These are phyloP conservation scores for Aspergillus sp. DNA, from an alignment of 2,329 filamentous ascomycete species.

Conservation along the genomic window DNA sequence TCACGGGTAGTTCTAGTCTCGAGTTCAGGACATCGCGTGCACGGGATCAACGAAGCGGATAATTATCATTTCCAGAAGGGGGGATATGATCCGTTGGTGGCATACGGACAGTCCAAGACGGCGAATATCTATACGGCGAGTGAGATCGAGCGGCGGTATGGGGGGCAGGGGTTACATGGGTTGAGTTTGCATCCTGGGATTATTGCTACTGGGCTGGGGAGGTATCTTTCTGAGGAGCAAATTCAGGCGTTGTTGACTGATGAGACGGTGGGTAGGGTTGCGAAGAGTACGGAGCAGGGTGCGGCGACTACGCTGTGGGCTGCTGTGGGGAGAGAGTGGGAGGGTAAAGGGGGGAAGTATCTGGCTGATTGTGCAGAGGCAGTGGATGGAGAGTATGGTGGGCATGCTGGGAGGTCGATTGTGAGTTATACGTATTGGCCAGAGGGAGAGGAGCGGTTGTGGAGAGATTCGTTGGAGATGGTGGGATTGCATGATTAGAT, in stretches of 20 bases:
- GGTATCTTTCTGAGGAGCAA: not conserved
- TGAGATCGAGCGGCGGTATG: conserved; percentile 55
- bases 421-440: conserved; percentile 29
- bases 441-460: conserved; percentile 32
- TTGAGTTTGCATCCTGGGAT: conserved; percentile 50
- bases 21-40: conserved; percentile 45
- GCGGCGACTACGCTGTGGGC: conserved; percentile 31
- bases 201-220: conserved; percentile 3
- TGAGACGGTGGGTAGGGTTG: conserved; percentile 15
- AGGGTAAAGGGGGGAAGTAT: conserved; percentile 36
- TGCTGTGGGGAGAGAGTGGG: not conserved
- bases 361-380: conserved; percentile 32
- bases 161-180: conserved; percentile 46
- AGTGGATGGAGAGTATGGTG: conserved; percentile 15
- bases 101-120: conserved; percentile 55
- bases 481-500: conserved; percentile 16
- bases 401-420: conserved; percentile 15
- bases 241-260: conserved; percentile 14
- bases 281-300: conserved; percentile 41
- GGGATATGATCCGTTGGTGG: conserved; percentile 36
- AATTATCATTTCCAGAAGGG: conserved; percentile 41
- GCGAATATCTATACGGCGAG: conserved; percentile 56
- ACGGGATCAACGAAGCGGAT: conserved; percentile 33
- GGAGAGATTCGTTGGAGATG: conserved; percentile 32
- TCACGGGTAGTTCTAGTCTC: conserved; percentile 53